Base-by-base conservation (phyloP, 495 filamentous ascomycete genomes). In the Hyaloscypha finlandica region DNA sequence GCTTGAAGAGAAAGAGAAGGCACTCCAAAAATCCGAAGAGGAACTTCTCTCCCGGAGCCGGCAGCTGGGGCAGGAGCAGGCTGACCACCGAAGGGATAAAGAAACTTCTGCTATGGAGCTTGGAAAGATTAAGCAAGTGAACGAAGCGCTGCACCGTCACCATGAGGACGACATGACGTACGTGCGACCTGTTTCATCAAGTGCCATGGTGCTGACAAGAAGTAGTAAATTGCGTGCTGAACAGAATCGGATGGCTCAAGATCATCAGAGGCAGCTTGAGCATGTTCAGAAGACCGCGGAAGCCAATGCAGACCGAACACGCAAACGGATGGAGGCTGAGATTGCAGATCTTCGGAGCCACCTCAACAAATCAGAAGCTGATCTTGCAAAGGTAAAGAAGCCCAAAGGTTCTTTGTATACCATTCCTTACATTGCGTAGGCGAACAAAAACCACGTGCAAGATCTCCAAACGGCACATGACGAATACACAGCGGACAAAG, bases 51-150 rank as follows among this genome's bases (percentile, higher is more conserved):
- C 81, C n/a, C 75, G 91, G 16, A 83, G 90, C 61, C 83, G 86
- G 33, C 89, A 87, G 71, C 81, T 96, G 60, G 86, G 88, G 14
- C 92, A 93, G 75, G 92, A 90, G 67, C 88, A 92, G 74, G 84
- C 87, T 29, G 90, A 93, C 71, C 88, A 90, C 76, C 85, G 86
- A 29, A 86, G 87, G 64, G 85, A 88, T 16, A 90, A 89, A 72
- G 92, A 96, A 69, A 83, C 84, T 2, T 83, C 81, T 5, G 74
- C 82, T 4, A 77, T 86, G 29, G 92, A 97, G 68, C 62, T 92
- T 20, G 79, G 84, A 35, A 82, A 84, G 59, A 85, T 91, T 45
- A 89, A 88, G 68, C 85, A 84, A 31, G 86, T 88, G 61, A 90
- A 89, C 65, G 90, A 94, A 58, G 84, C 84, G 9, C 81, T 94